phyloP scores from a whole-genome alignment of 1,284 basidiomycete genomes.

The Cutaneotrichosporon cyanovorans region DNA sequence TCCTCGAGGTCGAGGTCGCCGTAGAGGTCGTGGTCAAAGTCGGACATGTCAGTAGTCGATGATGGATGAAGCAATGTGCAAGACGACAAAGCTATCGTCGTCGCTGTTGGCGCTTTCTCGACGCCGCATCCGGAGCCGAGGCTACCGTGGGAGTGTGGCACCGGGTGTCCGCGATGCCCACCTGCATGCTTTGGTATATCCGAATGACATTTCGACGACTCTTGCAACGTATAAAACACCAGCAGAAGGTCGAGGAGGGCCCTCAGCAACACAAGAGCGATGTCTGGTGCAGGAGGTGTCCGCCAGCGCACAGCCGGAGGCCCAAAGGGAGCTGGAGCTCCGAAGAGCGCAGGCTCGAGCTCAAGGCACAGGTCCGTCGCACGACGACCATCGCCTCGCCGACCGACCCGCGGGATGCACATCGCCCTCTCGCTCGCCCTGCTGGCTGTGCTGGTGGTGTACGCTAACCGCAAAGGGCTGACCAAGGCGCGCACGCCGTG shows the following conservation, averaged over 20 bases:
- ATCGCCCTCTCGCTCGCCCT: constrained; percentile 33
- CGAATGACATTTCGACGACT: not conserved
- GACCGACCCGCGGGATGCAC: constrained; percentile 27
- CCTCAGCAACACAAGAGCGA: not conserved
- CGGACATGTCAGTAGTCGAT: constrained; percentile 24
- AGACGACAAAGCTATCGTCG: too few relatives aligned
- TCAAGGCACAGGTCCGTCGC: constrained; percentile 7
- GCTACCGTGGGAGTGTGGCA: not conserved
- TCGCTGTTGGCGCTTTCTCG: too few relatives aligned
- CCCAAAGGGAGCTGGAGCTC: not conserved
- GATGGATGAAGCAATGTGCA: too few relatives aligned
- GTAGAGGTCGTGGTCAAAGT: constrained; percentile 37
- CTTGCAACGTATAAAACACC: too few relatives aligned
- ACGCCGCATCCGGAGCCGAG: not conserved
- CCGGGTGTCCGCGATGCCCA: too few relatives aligned
- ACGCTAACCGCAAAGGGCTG: constrained; percentile 21
- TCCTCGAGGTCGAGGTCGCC: constrained; percentile 38
- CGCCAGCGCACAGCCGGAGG: constrained; percentile 8
- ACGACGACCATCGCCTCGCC: constrained; percentile 11
- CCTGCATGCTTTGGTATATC: not conserved
- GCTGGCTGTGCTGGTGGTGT: constrained; percentile 30
- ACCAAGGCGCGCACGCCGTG: constrained; percentile 1
- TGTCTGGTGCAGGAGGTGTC: constrained; percentile 1
- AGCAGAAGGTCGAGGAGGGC: too few relatives aligned
- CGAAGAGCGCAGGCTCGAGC: not conserved